phyloP scores from a whole-genome alignment of 2,329 filamentous ascomycete genomes.

The Arthroderma uncinatum region DNA sequence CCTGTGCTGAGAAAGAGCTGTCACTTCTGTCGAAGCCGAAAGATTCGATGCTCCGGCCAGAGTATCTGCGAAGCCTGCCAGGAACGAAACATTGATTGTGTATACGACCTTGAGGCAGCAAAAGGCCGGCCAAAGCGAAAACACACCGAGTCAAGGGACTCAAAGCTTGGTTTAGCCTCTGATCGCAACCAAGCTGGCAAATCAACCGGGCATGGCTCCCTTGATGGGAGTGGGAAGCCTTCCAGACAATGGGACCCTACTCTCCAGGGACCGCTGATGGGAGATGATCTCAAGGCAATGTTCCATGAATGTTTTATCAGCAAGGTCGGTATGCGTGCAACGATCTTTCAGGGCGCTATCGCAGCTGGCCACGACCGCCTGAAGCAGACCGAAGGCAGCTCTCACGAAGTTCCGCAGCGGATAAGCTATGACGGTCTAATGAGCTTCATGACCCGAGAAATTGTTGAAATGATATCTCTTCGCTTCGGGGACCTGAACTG shows the following conservation, averaged over 20 bases:
- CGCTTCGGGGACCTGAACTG: slow-evolving; percentile 10
- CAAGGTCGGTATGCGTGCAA: slow-evolving; percentile 5
- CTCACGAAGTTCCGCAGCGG: not conserved
- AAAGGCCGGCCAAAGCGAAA: slow-evolving; percentile 11
- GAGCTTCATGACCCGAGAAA: slow-evolving; percentile 10
- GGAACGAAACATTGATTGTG: slow-evolving; percentile 10
- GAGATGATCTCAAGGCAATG: slow-evolving; percentile 9
- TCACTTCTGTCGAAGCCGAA: slow-evolving; percentile 11
- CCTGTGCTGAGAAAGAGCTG: slow-evolving; percentile 10
- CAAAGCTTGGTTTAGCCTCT: not conserved
- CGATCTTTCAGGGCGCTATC: slow-evolving; percentile 8
- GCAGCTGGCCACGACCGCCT: slow-evolving; percentile 8
- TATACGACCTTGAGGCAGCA: slow-evolving; percentile 10
- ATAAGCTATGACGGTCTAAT: slow-evolving; percentile 11
- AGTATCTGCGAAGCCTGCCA: slow-evolving; percentile 11
- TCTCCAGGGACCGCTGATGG: slow-evolving; percentile 8
- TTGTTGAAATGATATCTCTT: slow-evolving; percentile 11
- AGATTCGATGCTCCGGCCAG: slow-evolving; percentile 9
- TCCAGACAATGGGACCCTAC: not conserved
- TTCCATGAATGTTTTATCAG: slow-evolving; percentile 9
- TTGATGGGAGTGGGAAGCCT: not conserved
- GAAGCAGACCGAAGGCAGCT: not conserved
- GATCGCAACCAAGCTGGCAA: not conserved
- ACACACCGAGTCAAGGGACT: slow-evolving; percentile 6
- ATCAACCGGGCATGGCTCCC: slow-evolving; percentile 1